phyloP scores from a whole-genome alignment of 2,329 filamentous ascomycete species.

The Trichoderma simmonsii region DNA sequence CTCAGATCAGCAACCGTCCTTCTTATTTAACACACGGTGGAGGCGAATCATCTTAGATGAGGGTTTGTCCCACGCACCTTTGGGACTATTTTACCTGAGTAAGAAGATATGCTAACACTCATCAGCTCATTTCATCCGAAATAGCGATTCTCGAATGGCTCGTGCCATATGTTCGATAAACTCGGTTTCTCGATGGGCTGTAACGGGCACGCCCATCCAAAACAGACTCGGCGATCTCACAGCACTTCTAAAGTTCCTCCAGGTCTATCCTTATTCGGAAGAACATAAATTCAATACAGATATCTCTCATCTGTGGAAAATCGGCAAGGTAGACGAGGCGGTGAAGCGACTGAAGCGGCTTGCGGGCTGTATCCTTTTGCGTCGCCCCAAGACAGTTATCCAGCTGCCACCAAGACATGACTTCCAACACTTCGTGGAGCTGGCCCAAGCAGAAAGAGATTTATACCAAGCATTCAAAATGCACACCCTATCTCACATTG shows the following conservation, averaged over 20 bases:
- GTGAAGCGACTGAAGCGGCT: constrained; percentile 40
- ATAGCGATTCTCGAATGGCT: constrained; percentile 33
- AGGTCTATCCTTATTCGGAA: constrained; percentile 39
- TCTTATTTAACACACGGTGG: constrained; percentile 37
- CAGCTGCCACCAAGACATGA: constrained; percentile 38
- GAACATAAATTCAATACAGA: constrained; percentile 37
- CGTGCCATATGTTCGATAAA: constrained; percentile 37
- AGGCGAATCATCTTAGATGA: constrained; percentile 23
- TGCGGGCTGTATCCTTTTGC: constrained; percentile 37
- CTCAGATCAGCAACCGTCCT: not conserved
- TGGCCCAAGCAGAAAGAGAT: constrained; percentile 34
- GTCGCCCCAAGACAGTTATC: constrained; percentile 39
- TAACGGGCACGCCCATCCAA: constrained; percentile 49
- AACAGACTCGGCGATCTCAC: constrained; percentile 42
- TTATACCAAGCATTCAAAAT: constrained; percentile 34
- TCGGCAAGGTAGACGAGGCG: constrained; percentile 35
- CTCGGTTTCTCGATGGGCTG: constrained; percentile 40
- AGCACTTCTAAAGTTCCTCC: constrained; percentile 41
- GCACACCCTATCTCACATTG: constrained; percentile 30
- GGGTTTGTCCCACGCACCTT: not conserved
- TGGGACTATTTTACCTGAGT: too few species aligned
- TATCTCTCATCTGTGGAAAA: constrained; percentile 39
- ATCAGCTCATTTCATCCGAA: constrained; percentile 43
- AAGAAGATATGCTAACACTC: not conserved
- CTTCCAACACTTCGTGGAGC: constrained; percentile 33